These are phyloP conservation scores for Leptosphaerulina australis DNA, from an alignment of 2,329 filamentous ascomycete species.

Conservation along the genomic window DNA sequence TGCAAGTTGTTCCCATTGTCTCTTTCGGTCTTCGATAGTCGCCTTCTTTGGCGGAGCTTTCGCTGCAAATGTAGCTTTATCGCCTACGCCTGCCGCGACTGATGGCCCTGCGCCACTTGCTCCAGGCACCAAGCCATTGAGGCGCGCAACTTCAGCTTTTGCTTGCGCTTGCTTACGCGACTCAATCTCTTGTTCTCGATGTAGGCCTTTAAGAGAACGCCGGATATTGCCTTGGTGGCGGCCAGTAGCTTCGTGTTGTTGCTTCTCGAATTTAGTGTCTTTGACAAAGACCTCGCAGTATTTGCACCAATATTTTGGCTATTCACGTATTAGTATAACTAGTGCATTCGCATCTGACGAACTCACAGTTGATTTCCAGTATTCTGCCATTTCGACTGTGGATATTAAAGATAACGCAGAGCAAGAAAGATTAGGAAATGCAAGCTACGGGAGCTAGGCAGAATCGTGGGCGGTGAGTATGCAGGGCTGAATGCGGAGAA, in stretches of 20 bases:
- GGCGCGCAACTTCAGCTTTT: constrained; percentile 80
- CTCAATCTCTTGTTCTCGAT: constrained; percentile 80
- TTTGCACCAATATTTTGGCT: constrained; percentile 97
- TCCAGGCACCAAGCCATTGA: constrained; percentile 75
- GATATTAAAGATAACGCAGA: constrained; percentile 14
- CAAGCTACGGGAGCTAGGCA: constrained; percentile 10
- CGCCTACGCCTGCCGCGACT: constrained; percentile 37
- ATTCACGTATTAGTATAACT: constrained; percentile 11
- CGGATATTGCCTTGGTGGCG: constrained; percentile 87
- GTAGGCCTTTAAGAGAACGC: constrained; percentile 85
- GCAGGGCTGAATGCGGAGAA: constrained; percentile 16
- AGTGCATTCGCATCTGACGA: too few relatives aligned
- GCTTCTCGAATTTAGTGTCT: constrained; percentile 87
- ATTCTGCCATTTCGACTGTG: constrained; percentile 78
- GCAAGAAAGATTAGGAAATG: constrained; percentile 13
- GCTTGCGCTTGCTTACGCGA: constrained; percentile 82
- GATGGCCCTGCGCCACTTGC: constrained; percentile 39
- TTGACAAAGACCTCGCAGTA: constrained; percentile 89
- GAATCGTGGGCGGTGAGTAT: constrained; percentile 1
- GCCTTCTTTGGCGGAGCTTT: constrained; percentile 52
- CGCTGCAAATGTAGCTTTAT: constrained; percentile 35
- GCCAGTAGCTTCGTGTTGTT: constrained; percentile 85
- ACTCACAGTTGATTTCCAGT: constrained; percentile 90
- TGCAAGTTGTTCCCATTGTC: constrained; percentile 84
- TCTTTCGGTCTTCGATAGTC: constrained; percentile 72